phyloP scores from a whole-genome alignment of 2,329 filamentous ascomycete species.

The Stachybotrys chlorohalonatus region DNA sequence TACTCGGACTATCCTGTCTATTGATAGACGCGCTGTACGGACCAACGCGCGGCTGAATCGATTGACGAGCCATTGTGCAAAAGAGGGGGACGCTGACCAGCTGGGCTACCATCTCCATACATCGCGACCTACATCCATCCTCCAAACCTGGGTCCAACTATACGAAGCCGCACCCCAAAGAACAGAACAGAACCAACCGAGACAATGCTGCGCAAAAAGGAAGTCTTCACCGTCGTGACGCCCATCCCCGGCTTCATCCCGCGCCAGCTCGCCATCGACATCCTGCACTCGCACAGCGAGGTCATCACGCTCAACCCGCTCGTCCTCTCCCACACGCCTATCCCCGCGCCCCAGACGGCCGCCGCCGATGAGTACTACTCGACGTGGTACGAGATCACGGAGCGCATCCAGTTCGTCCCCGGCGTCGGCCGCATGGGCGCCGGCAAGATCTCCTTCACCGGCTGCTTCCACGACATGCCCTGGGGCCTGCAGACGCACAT shows the following conservation, averaged over 20 bases:
- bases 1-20: too few species aligned
- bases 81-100: too few species aligned
- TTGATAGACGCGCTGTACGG: too few species aligned
- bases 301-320: constrained; percentile 64
- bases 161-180: background rate
- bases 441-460: constrained; percentile 59
- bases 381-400: constrained; percentile 65
- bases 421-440: constrained; percentile 57
- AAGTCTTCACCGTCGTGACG: constrained; percentile 59
- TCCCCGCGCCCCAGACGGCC: constrained; percentile 58
- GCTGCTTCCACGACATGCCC: constrained; percentile 63
- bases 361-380: constrained; percentile 63
- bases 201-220: constrained; percentile 52
- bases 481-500: constrained; percentile 66
- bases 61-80: too few species aligned
- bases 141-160: too few species aligned
- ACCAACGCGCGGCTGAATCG: too few species aligned
- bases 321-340: constrained; percentile 53
- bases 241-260: constrained; percentile 62
- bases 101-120: too few species aligned
- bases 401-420: constrained; percentile 60
- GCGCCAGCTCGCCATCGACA: constrained; percentile 62
- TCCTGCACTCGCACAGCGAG: constrained; percentile 61
- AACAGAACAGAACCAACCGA: background rate
- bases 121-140: too few species aligned